Base-by-base conservation (phyloP, 2,329 filamentous ascomycete genomes). In the Leptographium flavum region DNA sequence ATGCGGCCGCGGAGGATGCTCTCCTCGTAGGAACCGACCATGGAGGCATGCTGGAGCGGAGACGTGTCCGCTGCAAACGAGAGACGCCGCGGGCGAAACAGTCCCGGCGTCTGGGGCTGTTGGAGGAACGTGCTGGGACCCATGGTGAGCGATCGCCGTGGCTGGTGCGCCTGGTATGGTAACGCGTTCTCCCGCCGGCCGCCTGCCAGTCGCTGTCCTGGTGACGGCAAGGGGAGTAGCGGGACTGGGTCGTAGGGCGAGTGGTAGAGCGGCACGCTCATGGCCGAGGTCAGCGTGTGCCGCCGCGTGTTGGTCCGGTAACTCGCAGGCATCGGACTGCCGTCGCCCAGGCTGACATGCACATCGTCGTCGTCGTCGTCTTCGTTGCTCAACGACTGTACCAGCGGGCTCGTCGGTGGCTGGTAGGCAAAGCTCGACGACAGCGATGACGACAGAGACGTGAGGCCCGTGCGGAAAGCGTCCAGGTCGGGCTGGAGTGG, bases 11-110 rank as follows among this genome's bases (percentile, higher is more conserved):
- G 79, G 2, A 98, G 68, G 49, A 98, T 95, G 25, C 87, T 95
- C 63, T 98, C 92, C 62, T 98, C 92, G 54, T 95, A 98, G 2
- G 90, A 95, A 2, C 92, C 92, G 2, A 96, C 90, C 83, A 98
- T 93, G 4, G 88, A 88, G 9, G 90, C 88, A 61, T 93, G 87
- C 46, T 90, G 84, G 25, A 92, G 67, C 4, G 86, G 81, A 3
- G 86, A 87, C 3, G 70, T 66, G 39, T 94, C 88, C 0, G 81
- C 79, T 15, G 76, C 73, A 39, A 85, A 68, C 0, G 88, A 95
- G 0, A 81, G 79, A 9, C 75, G 68, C 37, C 87, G 72, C 3
- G 76, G 67, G 4, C 72, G 69, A 9, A 73, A 56, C 38, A 71
- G 62, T 1, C 64, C 63, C 1, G 73, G 68, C 5, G 70, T 70